phyloP scores from a whole-genome alignment of 495 filamentous ascomycete species.

The Neurospora sp. region DNA sequence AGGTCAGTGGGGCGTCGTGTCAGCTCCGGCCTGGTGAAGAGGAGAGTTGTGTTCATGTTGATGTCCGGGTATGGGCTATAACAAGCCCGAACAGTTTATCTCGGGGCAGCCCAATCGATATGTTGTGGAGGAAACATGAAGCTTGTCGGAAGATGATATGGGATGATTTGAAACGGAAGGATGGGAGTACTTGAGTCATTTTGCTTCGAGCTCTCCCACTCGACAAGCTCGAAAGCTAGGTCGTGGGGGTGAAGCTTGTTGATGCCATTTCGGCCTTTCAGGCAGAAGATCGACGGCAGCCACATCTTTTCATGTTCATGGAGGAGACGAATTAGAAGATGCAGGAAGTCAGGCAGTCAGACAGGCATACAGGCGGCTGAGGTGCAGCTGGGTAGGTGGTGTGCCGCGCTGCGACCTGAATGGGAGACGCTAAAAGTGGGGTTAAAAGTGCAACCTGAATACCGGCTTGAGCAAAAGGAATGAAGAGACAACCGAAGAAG shows the following conservation, averaged over 20 bases:
- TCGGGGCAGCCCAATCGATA: rapidly evolving
- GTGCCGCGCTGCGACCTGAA: background rate
- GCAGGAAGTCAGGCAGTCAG: background rate
- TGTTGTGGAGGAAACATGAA: too few species aligned
- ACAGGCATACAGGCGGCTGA: background rate
- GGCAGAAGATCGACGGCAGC: background rate
- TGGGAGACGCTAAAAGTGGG: background rate
- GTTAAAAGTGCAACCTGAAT: background rate
- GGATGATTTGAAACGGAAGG: too few species aligned
- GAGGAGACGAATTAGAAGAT: background rate
- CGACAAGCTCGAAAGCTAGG: too few species aligned
- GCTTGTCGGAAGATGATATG: too few species aligned
- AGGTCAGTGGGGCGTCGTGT: background rate
- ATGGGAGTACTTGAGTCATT: too few species aligned
- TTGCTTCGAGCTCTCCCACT: too few species aligned
- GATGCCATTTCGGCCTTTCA: background rate
- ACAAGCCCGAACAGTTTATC: rapidly evolving
- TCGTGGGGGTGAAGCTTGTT: background rate
- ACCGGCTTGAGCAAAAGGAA: background rate
- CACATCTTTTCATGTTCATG: background rate
- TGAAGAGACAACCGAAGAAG: too few species aligned
- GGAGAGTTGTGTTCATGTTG: background rate
- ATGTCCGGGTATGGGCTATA: background rate
- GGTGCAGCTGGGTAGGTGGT: background rate
- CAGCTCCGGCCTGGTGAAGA: background rate